phyloP scores from a whole-genome alignment of 1,139 yeast genomes.

The Sporopachydermia cereana region DNA sequence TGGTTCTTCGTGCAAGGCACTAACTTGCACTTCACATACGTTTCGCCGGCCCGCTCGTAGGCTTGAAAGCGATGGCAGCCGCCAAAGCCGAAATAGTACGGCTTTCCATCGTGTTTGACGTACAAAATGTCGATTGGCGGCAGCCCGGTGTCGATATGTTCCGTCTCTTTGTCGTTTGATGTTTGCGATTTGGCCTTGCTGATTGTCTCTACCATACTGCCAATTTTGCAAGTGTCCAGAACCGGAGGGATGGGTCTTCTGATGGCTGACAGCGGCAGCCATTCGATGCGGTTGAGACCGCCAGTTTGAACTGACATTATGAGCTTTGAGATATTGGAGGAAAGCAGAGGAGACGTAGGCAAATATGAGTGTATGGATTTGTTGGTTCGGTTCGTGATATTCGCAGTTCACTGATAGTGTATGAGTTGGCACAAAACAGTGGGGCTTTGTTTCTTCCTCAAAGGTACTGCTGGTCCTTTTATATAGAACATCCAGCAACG shows the following conservation, averaged over 20 bases:
- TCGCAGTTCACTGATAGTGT: too few relatives aligned
- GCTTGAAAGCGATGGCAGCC: constrained; percentile 72
- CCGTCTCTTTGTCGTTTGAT: constrained; percentile 7
- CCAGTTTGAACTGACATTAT: constrained; percentile 38
- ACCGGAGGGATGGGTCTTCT: constrained; percentile 80
- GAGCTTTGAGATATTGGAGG: neutral
- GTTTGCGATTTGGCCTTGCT: constrained; percentile 15
- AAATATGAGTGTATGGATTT: too few relatives aligned
- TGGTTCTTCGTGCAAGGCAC: constrained; percentile 13
- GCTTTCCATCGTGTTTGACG: constrained; percentile 49
- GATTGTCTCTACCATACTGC: constrained; percentile 67
- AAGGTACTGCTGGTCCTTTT: too few relatives aligned
- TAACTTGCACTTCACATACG: constrained; percentile 11
- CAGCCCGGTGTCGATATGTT: constrained; percentile 14
- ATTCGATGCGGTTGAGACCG: constrained; percentile 33
- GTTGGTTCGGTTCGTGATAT: too few relatives aligned
- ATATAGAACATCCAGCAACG: too few relatives aligned
- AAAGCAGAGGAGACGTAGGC: too few relatives aligned
- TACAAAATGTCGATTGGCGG: constrained; percentile 52
- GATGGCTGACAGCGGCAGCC: constrained; percentile 53
- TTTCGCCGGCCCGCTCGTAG: constrained; percentile 12
- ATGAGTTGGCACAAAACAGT: too few relatives aligned
- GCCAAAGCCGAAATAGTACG: constrained; percentile 68
- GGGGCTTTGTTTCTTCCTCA: too few relatives aligned
- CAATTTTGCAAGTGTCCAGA: constrained; percentile 56